Base-by-base conservation (phyloP, 2,329 filamentous ascomycete genomes). In the Scolecobasidium constrictum region DNA sequence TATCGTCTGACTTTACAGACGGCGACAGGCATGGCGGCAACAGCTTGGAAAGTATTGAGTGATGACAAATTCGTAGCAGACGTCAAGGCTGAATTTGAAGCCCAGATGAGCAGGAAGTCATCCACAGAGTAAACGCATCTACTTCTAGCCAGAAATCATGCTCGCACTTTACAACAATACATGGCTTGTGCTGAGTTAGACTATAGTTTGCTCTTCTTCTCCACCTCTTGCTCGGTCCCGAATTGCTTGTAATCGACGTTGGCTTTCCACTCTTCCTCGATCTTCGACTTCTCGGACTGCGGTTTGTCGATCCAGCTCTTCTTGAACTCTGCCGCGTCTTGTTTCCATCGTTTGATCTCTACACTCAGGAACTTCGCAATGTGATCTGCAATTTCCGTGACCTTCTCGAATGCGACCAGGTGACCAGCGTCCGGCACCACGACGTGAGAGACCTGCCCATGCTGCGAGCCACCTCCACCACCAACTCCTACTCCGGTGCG, bases 381-480 rank as follows among this genome's bases (percentile, higher is more conserved):
- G 5, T 61, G 56, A n/a, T 73, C 66, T 2, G 86, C 88, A 47
- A 80, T 83, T 53, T 75, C 68, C 2, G 54, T 65, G 0, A 84
- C 83, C 31, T 75, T 73, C 61, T 94, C 87, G 75, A 94, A 84
- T 0, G 88, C 82, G 20, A 95, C 75, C 34, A 95, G 60, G 60
- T 96, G 90, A 0, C 88, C 86, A 4, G 72, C 68, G 0, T 72
- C 72, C 20, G 81, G 63, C 5, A 92, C 61, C 13, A 77, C 66
- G 4, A 84, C 71, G 49, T 78, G 70, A 43, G 68, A 70, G 2
- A 94, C 87, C 37, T 77, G 68, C 0, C 83, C 85, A 11, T 72
- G 72, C n/a, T 62, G 59, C 3, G 58, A 67, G 38, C 82, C 74
- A 15, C 86, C 75, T 50, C 77, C 82, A 2, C 85, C 84, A 5